Base-by-base conservation (phyloP, 495 filamentous ascomycete species). In the Glonium stellatum region DNA sequence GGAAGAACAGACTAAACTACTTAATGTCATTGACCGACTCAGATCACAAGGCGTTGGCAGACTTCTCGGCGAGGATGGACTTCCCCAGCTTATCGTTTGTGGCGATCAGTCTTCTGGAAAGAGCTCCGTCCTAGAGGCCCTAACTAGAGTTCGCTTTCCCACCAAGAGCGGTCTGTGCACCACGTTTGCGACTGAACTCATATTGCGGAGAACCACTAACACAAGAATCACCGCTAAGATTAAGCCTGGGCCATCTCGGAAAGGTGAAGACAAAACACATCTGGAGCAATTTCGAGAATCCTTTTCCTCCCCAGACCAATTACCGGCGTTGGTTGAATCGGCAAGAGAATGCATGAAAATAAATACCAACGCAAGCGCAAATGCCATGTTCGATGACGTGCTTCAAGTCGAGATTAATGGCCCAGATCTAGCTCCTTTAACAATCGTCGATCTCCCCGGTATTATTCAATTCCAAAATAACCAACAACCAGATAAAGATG, bases 61-160 rank as follows among this genome's bases (percentile, higher is more conserved):
- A 48, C 27, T 58, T 9, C 37, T 63, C 5, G 52, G 59, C 11
- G 53, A 62, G 31, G 53, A 37, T 18, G 48, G 57, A 1, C 59
- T 66, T 37, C 63, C 63, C 2, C 62, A 58, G 18, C 31, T 65
- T 8, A 59, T 66, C 18, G 63, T 66, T 21, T 65, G 62, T 58
- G 59, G 63, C 19, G 63, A 62, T 44, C 59, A 66, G 27, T 62
- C 54, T 15, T 62, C 63, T 19, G 63, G 60, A 1, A 62, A 63
- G 34, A 59, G 37, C 34, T 66, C 54, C 18, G 63, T 66, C 11
- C 55, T 63, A 27, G 59, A 66, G 22, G 63, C 48, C 15, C 21
- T 66, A 10, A 59, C 59, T 0, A 27, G 44, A 5, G 53, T 62
- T 35, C 53, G 54, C 4, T 66, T 66, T 58, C 63, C 63, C 6